Evolutionary conservation across 768 basidiomycete species (phyloP), one percentile per base, ranked within the genome.

Genomic region (Lentinus tigrinus): DNA sequence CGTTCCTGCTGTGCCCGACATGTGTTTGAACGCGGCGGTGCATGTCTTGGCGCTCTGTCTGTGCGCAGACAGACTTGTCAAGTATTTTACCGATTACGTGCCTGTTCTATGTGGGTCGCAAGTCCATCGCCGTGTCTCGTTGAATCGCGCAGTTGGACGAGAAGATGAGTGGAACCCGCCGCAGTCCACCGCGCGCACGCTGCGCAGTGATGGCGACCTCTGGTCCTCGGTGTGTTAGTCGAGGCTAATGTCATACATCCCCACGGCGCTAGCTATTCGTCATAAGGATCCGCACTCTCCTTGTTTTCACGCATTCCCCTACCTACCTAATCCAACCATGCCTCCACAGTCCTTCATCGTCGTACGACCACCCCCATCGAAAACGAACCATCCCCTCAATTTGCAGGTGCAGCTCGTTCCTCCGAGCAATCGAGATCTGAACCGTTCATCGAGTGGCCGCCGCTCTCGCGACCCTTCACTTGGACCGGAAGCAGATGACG

Each of bases 391-490:
- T 63, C 89, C 93, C 0, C 78, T 95, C 43, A 95, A 95, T 69
- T 79, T 96, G 0, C 95, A 97, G 66, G 87, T 97, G 11, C 95
- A 97, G 71, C 86, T 97, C 40, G 88, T 96, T 1, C 91, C 91
- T 5, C 88, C 86, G 40, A 80, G 74, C 62, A 74, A 74, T 52
- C 83, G 75, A 60, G 75, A 76, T 17, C 73, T 72, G 17, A 60
- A 62, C 26, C 58, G 67, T 8, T 69, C 70, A 24, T 66, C 72
- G 4, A 70, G 72, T 10, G 74, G 69, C 44, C 72, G 79, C 19
- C 77, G 80, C 55, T 79, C 83, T 24, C 67, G 79, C 46, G 83
- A 85, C 58, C 61, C 69, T 37, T 68, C 75, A 0, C 57, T 70
- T 19, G 70, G 75, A 5, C 65, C 73, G 4, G 62, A 67, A 19